phyloP scores from a whole-genome alignment of 139 green algal genomes.

The Chlorella vulgaris region DNA sequence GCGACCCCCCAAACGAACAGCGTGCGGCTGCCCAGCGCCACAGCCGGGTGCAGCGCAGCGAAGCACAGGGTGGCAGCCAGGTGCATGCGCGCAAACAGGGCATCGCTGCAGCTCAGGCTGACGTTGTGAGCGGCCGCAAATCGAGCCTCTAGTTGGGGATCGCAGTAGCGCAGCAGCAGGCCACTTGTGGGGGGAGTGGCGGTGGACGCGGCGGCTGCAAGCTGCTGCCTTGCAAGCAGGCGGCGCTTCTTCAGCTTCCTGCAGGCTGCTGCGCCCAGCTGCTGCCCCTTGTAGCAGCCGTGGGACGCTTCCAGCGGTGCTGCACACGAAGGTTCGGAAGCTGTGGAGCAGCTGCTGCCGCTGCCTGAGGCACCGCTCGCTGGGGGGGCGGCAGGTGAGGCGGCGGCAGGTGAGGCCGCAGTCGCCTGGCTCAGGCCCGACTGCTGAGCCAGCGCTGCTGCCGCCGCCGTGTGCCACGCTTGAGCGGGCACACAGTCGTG shows the following conservation, averaged over 20 bases:
- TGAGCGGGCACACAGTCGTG: too few species aligned
- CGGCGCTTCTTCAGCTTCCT: not conserved
- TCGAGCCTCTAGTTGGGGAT: not conserved
- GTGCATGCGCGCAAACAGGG: not conserved
- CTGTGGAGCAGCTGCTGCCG: not conserved
- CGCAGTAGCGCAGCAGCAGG: not conserved
- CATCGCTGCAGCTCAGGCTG: not conserved
- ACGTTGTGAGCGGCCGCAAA: conserved; percentile 7
- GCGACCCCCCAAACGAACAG: not conserved
- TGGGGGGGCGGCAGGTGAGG: not conserved
- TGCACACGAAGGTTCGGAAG: too few species aligned
- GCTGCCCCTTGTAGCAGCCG: too few species aligned
- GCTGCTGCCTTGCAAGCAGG: not conserved
- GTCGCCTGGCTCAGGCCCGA: too few species aligned
- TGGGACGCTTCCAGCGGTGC: not conserved
- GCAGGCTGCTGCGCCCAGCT: not conserved
- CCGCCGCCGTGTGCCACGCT: not conserved
- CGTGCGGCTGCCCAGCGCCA: not conserved
- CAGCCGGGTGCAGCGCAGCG: not conserved
- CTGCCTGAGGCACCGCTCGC: not conserved
- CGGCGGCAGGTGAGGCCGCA: too few species aligned
- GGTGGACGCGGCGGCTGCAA: not conserved
- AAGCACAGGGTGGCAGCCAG: not conserved
- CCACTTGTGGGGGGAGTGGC: not conserved
- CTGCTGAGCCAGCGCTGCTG: not conserved